Conservation (phyloP, 225 moss, liverwort and hornwort genomes). For the Neckera pumila region DNA sequence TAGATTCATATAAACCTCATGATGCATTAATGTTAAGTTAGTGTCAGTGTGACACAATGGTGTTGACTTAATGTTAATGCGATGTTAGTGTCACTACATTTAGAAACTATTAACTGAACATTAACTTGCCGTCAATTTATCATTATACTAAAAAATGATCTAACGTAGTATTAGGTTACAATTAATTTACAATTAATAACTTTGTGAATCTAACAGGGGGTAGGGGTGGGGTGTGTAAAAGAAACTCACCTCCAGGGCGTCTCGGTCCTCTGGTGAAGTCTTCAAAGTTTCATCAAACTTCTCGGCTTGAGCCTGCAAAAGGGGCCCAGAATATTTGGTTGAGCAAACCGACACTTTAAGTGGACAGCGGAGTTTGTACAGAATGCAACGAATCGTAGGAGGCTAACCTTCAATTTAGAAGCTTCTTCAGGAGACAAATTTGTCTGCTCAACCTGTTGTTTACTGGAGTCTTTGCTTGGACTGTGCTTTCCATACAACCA, state of each 20-base stretch:
- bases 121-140: background rate
- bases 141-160: background rate
- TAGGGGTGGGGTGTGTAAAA: too few relatives aligned
- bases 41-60: background rate
- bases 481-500: constrained; percentile 30
- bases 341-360: background rate
- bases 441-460: constrained; percentile 39
- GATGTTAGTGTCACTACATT: background rate
- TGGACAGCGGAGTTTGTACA: background rate
- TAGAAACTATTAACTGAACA: background rate
- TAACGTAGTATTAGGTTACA: background rate
- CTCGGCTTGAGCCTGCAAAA: constrained; percentile 71
- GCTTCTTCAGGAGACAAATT: constrained; percentile 66
- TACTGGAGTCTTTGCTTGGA: constrained; percentile 54
- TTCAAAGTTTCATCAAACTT: constrained; percentile 59
- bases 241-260: constrained; percentile 83
- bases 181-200: background rate
- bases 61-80: background rate
- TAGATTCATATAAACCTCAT: background rate
- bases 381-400: background rate
- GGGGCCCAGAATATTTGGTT: background rate
- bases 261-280: constrained; percentile 59
- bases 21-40: background rate
- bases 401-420: constrained; percentile 57
- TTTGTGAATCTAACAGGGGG: background rate